Evolutionary conservation across 2,329 filamentous ascomycete genomes (phyloP), one percentile per base, ranked within the genome.

Genomic region (Phaeosphaeria sp.): DNA sequence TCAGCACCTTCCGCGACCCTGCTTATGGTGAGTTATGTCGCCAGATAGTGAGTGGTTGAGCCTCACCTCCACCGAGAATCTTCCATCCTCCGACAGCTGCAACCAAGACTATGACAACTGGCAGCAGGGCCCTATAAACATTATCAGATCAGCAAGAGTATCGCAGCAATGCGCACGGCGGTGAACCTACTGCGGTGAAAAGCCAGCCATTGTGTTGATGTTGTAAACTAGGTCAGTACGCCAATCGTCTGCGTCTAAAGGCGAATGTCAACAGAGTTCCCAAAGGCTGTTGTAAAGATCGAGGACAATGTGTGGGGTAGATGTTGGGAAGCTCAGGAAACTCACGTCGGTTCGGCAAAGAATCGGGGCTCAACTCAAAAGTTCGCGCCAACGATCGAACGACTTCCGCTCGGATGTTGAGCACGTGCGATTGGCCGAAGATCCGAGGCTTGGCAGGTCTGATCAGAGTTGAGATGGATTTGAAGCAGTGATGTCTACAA

Each of bases 81-180:
- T 94, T 95, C 77, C 86, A 88, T 51, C 84, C 85, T 57, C 88
- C 88, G 40, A 97, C 78, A 13, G 86, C 77, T 33, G 89, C 76
- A 30, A 91, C 89, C 47, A 92, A 67, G 8, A 86, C 81, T 42
- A 88, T 83, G 7, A 92, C 91, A 76, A 89, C 91, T 4, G 87
- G 85, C 22, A 89, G 75, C 64, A 86, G 71, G 78, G 94, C 90
- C 65, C 81, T 83, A 93, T 83, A 71, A 96, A 89, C 61, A 87
- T 83, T 43, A 89, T 67, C 91, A 92, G 51, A 92, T 78, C 59
- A 97, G 81, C 59, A 97, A 80, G 36, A 97, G 85, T 58, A 84
- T 87, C n/a, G 89, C 89, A 61, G 93, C 93, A 72, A 96, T 89
- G 77, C 94, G 93, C 70, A 96, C 86, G 74, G 90, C 91, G 78